Base-by-base conservation (phyloP, 148 eudicot species). In the Amaranthus cruentus region DNA sequence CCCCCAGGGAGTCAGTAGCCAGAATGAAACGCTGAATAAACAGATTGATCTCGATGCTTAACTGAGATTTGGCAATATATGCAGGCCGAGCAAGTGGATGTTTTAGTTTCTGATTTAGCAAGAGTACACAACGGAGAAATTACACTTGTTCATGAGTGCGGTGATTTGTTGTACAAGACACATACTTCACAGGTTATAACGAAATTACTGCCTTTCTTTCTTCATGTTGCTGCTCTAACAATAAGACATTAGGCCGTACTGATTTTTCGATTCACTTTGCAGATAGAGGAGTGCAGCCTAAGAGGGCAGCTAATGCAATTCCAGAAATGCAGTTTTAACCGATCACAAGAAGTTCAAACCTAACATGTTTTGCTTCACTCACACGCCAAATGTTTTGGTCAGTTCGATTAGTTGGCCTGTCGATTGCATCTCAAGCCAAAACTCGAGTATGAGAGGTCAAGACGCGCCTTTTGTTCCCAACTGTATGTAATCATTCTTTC, bases 51-150 rank as follows among this genome's bases (percentile, higher is more conserved):
- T 56, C 12, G 12, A 71, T 64, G 57, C 55, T 63, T 38, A 52
- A 57, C 73, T 60, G 53, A 66, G 8, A 49, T 28, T 44, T 52
- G 67, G 56, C 46, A 6, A 62, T 55, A 4, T 65, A 51, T 84
- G 82, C 92, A 91, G 97, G 91, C 92, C 28, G 93, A 87, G 82
- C 83, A 85, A 84, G 72, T 87, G 80, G 89, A 87, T 46, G 58
- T 60, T 44, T 78, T 81, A 72, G 70, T 79, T 64, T 85, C 89
- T 55, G 84, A 88, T 71, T 72, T 92, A 75, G 92, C 90, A 9
- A 87, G 85, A 63, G 83, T 83, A 63, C 77, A 71, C 71, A 74
- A 86, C 60, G 86, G 86, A 73, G 92, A 90, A 79, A 82, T 80
- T 68, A 79, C 83, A 51, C 77, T 83, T 46, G 72, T 85, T 73